Evolutionary conservation across 2,329 filamentous ascomycete genomes (phyloP).

Genomic region (Pseudopyricularia cyperi): DNA sequence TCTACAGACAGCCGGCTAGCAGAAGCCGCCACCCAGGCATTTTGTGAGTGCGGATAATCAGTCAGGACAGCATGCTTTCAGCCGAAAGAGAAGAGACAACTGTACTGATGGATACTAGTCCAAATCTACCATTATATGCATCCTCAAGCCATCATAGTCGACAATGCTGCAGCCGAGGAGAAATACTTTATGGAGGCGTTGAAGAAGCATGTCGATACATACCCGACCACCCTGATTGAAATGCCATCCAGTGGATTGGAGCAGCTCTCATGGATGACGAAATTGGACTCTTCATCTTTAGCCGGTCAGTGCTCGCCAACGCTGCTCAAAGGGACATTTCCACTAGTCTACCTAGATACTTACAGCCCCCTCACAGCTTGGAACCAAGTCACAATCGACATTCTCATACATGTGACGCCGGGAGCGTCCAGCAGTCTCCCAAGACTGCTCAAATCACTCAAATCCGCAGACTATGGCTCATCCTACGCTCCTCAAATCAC

Average conservation of each 20-base stretch:
- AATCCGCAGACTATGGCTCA: constrained; percentile 61
- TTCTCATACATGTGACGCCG: constrained; percentile 65
- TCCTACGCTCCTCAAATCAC: constrained; percentile 61
- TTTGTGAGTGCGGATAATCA: constrained; percentile 34
- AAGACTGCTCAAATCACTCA: constrained; percentile 64
- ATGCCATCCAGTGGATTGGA: constrained; percentile 52
- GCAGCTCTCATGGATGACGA: constrained; percentile 63
- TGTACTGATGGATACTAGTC: constrained; percentile 50
- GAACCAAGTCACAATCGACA: constrained; percentile 67
- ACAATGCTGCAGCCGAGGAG: constrained; percentile 56
- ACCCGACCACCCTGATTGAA: constrained; percentile 56
- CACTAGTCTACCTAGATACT: too few species aligned
- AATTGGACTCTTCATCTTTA: constrained; percentile 61
- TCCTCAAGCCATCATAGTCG: constrained; percentile 64
- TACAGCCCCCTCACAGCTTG: constrained; percentile 38
- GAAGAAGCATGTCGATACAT: constrained; percentile 35
- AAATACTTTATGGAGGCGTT: constrained; percentile 51
- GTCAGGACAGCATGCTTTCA: not conserved
- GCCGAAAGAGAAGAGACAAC: constrained; percentile 5
- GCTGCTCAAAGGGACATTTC: not conserved
- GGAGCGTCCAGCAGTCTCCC: constrained; percentile 62
- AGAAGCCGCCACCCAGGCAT: constrained; percentile 46
- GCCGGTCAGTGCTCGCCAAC: constrained; percentile 30
- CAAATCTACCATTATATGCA: constrained; percentile 64
- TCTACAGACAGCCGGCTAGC: constrained; percentile 62